A percentile compares a stretch with the other conserved stretches of the same genome.
Evolutionary conservation across 768 basidiomycete genomes (phyloP).

Genomic region (Kwoniella heveanensis): DNA sequence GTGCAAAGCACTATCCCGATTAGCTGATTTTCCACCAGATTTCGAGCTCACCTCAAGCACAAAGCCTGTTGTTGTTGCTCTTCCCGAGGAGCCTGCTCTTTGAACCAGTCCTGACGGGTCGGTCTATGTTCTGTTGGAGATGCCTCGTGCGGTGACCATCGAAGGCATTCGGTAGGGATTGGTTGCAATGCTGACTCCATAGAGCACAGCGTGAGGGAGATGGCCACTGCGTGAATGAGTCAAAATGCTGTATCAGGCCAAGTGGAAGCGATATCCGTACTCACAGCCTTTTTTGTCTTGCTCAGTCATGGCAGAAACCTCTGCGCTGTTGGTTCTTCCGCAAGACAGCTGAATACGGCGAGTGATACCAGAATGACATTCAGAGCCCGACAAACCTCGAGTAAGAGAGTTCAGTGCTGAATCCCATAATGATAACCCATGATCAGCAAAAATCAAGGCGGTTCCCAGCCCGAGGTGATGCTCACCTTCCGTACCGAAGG

Average conservation of each 20-base stretch:
- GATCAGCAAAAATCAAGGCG: neutral
- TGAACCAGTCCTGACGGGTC: neutral
- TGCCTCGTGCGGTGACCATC: conserved; percentile 27
- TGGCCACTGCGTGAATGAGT: conserved; percentile 37
- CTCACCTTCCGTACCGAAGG: neutral
- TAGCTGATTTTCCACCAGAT: conserved; percentile 6
- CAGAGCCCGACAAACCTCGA: conserved; percentile 16
- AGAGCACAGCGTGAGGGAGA: conserved; percentile 50
- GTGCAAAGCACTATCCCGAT: conserved; percentile 42
- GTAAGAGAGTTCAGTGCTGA: conserved; percentile 7
- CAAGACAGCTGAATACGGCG: neutral
- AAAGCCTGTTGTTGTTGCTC: conserved; percentile 4
- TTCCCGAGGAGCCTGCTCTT: neutral
- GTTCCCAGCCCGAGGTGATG: neutral
- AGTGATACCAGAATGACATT: conserved; percentile 31
- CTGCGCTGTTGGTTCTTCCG: conserved; percentile 1
- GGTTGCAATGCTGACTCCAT: conserved; percentile 44
- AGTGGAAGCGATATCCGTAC: neutral
- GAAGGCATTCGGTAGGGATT: conserved; percentile 43
- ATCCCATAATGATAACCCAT: too few species aligned
- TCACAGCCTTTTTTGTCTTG: conserved; percentile 26
- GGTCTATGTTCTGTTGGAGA: neutral
- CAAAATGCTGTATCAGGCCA: neutral
- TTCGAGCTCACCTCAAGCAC: conserved; percentile 29
- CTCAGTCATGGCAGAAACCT: conserved; percentile 8